Evolutionary conservation across 108 stramenopile species (phyloP).

Genomic region (Licmophora abbreviata): DNA sequence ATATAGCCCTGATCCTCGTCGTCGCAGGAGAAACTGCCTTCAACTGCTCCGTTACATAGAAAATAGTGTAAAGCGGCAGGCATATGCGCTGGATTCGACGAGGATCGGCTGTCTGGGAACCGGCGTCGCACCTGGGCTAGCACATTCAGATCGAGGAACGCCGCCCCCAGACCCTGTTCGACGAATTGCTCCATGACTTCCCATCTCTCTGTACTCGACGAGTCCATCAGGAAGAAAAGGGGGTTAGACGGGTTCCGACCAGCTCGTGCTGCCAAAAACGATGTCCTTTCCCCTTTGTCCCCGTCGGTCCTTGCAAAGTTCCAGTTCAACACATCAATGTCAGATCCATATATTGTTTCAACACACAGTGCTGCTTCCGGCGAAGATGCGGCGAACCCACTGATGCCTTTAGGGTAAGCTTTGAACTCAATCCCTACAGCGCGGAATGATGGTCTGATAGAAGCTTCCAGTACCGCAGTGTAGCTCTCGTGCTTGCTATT

Average conservation of each 20-base stretch:
- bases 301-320: slow-evolving; percentile 54
- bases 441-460: slow-evolving; percentile 28
- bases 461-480: slow-evolving; percentile 43
- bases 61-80: slow-evolving; percentile 27
- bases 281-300: neutral
- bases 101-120: slow-evolving; percentile 4
- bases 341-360: slow-evolving; percentile 52
- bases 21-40: slow-evolving; percentile 33
- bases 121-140: neutral
- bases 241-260: slow-evolving; percentile 23
- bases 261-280: slow-evolving; percentile 13
- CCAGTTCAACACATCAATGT: slow-evolving; percentile 59
- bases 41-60: slow-evolving; percentile 23
- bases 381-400: slow-evolving; percentile 37
- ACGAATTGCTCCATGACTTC: neutral
- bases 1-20: neutral
- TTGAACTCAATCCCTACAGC: slow-evolving; percentile 57
- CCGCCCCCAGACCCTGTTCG: neutral
- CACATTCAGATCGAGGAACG: neutral
- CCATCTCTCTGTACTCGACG: neutral
- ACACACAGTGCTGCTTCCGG: slow-evolving; percentile 53
- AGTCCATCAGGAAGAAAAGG: slow-evolving; percentile 11
- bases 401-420: slow-evolving; percentile 62
- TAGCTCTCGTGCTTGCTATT: slow-evolving; percentile 65
- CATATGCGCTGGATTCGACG: slow-evolving; percentile 15